phyloP scores from a whole-genome alignment of 1,284 basidiomycete genomes.

The Meripilus lineatus region DNA sequence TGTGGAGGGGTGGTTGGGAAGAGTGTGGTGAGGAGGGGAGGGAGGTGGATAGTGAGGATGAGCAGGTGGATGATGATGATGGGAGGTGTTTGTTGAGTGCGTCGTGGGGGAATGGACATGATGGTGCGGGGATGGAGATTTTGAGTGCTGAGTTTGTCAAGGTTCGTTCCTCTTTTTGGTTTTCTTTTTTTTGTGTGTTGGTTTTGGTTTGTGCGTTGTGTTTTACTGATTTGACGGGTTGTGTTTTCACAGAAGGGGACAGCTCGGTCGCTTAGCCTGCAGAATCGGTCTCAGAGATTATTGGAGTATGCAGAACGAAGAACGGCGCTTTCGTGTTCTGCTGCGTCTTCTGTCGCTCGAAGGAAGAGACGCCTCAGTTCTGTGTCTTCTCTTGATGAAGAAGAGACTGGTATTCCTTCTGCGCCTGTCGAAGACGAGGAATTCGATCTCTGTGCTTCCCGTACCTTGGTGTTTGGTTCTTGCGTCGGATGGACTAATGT shows the following conservation, averaged over 20 bases:
- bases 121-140: slow-evolving; percentile 70
- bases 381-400: slow-evolving; percentile 10
- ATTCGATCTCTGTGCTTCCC: slow-evolving; percentile 29
- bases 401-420: slow-evolving; percentile 11
- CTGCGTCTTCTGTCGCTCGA: slow-evolving; percentile 11
- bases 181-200: slow-evolving; percentile 5
- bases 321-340: slow-evolving; percentile 37
- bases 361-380: slow-evolving; percentile 28
- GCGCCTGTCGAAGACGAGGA: slow-evolving; percentile 15
- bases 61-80: slow-evolving; percentile 49
- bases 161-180: slow-evolving; percentile 35
- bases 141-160: slow-evolving; percentile 54
- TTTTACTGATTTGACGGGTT: slow-evolving; percentile 6
- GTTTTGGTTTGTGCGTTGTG: slow-evolving; percentile 2
- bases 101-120: slow-evolving; percentile 70
- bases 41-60: slow-evolving; percentile 11
- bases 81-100: slow-evolving; percentile 58
- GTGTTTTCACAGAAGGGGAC: slow-evolving; percentile 34
- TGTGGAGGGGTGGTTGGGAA: slow-evolving; percentile 20
- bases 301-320: slow-evolving; percentile 61
- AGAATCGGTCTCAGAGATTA: slow-evolving; percentile 61
- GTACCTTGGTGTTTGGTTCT: slow-evolving; percentile 26
- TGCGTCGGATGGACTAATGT: slow-evolving; percentile 14
- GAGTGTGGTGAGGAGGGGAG: slow-evolving; percentile 6
- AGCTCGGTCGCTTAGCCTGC: slow-evolving; percentile 47